Evolutionary conservation across 2,329 filamentous ascomycete species (phyloP), one percentile per base, ranked within the genome.

Genomic region (Exophiala sp.): DNA sequence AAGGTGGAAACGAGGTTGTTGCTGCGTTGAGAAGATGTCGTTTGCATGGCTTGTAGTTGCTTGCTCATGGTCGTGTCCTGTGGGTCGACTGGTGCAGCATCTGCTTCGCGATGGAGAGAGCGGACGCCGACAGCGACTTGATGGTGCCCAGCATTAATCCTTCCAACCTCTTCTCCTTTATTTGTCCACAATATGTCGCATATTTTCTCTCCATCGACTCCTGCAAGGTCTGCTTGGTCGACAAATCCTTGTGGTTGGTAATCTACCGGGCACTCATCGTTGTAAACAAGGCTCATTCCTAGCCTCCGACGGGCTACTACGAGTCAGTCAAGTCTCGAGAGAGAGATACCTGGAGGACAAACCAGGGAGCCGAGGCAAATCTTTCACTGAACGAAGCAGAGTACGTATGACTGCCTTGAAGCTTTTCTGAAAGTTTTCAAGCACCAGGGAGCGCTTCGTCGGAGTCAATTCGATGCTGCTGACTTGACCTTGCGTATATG

Each of bases 251-350:
- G 33, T 11, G 75, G 71, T 43, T 73, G 66, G 58, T 76, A 75
- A 2, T 67, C 63, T 24, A 58, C 46, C 7, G 71, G 67, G 47
- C 69, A 71, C 12, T 71, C 63, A n/a, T 74, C 66, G 2, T 67
- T 72, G 59, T 77, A 78, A 50, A 73, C 70, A 2, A 79, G 64
- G 46, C 73, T 69, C 58, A 78, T 69, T 8, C 69, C 72, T 9
- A 79, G 57, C 47, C 66, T 72, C 33, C 75, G 67, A 12, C 44
- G 57, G 18, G 50, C 54, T 59, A 29, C 18, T 11, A 29, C 5
- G 4, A 33, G 40, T 58, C 38, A 58, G 40, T 44, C 16, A 34
- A 32, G 9, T 20, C 33, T 10, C 29, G 35, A 12, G 42, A n/a
- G 9, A 35, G 24, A 10, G 10, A 35, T 32, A n/a, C 11, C 4